phyloP scores from a whole-genome alignment of 208 protist species.

The Leishmania mexicana region DNA sequence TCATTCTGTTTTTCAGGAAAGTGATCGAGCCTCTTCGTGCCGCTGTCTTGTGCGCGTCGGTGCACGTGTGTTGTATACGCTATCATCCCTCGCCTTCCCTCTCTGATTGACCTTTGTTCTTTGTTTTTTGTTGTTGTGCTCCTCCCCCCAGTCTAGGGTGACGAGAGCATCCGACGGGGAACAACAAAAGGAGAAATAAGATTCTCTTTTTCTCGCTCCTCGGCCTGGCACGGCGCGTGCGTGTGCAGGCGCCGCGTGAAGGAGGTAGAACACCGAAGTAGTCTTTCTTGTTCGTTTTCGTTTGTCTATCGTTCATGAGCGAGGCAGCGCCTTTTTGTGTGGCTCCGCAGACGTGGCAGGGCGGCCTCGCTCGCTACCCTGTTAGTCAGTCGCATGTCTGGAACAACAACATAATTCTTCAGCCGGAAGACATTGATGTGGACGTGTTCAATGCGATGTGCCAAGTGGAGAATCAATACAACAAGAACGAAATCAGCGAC shows the following conservation, averaged over 20 bases:
- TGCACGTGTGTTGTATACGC: not conserved
- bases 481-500: constrained; percentile 23
- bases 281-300: not conserved
- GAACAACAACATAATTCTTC: constrained; percentile 35
- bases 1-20: not conserved
- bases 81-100: not conserved
- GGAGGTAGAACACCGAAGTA: not conserved
- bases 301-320: constrained; percentile 14
- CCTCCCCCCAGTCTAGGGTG: not conserved
- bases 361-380: constrained; percentile 30
- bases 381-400: constrained; percentile 25
- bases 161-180: not conserved
- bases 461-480: constrained; percentile 15
- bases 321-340: constrained; percentile 18
- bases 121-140: not conserved
- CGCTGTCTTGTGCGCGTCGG: not conserved
- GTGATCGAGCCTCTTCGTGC: not conserved
- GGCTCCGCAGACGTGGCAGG: constrained; percentile 28
- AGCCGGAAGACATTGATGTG: constrained; percentile 23
- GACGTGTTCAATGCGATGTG: constrained; percentile 16
- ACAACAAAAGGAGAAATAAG: not conserved
- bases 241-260: not conserved
- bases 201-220: not conserved
- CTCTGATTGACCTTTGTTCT: not conserved
- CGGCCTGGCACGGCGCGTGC: too few species aligned